phyloP scores from a whole-genome alignment of 1,139 yeast species.

The Zygosaccharomyces pseudobailii region DNA sequence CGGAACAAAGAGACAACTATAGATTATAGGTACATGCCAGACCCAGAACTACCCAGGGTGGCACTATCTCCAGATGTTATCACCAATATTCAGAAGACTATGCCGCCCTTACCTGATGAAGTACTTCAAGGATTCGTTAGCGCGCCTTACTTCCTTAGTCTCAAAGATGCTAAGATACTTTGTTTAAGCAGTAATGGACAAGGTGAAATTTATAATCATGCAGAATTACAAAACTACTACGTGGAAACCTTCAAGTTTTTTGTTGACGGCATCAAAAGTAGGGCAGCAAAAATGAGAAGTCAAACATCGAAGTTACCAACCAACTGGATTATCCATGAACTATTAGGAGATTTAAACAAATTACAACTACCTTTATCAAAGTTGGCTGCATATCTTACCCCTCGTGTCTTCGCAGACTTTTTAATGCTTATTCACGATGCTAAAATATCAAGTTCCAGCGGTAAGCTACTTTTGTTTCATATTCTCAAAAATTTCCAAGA shows the following conservation, averaged over 20 bases:
- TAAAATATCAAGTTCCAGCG: conserved; percentile 54
- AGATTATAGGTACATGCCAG: conserved; percentile 93
- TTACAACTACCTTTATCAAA: conserved; percentile 41
- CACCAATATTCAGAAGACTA: conserved; percentile 34
- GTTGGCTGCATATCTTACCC: conserved; percentile 34
- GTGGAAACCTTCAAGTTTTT: conserved; percentile 36
- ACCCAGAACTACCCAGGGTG: conserved; percentile 74
- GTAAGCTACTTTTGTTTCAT: conserved; percentile 56
- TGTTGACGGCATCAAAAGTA: conserved; percentile 25
- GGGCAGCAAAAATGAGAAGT: conserved; percentile 25
- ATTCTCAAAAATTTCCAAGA: conserved; percentile 47
- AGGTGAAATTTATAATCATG: conserved; percentile 24
- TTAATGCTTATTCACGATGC: conserved; percentile 39
- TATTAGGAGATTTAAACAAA: conserved; percentile 64
- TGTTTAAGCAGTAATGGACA: conserved; percentile 25
- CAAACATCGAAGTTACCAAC: conserved; percentile 42
- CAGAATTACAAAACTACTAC: conserved; percentile 53
- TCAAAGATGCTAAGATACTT: conserved; percentile 49
- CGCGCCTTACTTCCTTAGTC: conserved; percentile 52
- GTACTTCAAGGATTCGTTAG: conserved; percentile 46
- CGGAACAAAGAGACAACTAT: conserved; percentile 77
- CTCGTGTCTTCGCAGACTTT: conserved; percentile 41
- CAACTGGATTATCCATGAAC: conserved; percentile 82
- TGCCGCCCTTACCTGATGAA: conserved; percentile 66
- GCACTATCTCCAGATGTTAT: conserved; percentile 42